These are phyloP conservation scores for Anthracocystis panici-leucophaei DNA, from an alignment of 1,284 basidiomycete genomes.

Conservation along the genomic window DNA sequence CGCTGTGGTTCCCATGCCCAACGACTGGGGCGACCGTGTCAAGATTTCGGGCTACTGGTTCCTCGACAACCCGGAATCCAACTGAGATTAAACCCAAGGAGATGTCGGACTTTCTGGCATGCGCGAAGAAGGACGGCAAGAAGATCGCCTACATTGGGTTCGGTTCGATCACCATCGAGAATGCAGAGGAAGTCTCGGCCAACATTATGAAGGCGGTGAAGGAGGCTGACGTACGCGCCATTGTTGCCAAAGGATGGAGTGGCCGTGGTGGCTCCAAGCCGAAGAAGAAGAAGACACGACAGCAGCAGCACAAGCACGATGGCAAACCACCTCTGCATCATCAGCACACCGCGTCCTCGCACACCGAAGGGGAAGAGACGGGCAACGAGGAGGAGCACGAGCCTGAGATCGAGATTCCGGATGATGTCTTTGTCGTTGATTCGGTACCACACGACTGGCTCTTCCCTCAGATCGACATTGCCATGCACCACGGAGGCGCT, in stretches of 20 bases:
- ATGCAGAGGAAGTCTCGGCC: slow-evolving; percentile 66
- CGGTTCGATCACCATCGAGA: slow-evolving; percentile 70
- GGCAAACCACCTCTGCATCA: slow-evolving; percentile 5
- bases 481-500: slow-evolving; percentile 77
- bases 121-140: slow-evolving; percentile 75
- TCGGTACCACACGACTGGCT: slow-evolving; percentile 60
- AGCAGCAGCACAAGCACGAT: slow-evolving; percentile 6
- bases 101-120: slow-evolving; percentile 75
- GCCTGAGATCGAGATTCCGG: slow-evolving; percentile 67
- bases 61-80: slow-evolving; percentile 70
- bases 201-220: slow-evolving; percentile 58
- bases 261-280: slow-evolving; percentile 44
- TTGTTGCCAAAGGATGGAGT: slow-evolving; percentile 68
- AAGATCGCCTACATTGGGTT: slow-evolving; percentile 67
- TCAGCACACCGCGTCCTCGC: slow-evolving; percentile 4
- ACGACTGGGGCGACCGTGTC: slow-evolving; percentile 62
- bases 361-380: slow-evolving; percentile 26
- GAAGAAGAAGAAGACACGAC: slow-evolving; percentile 35
- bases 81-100: slow-evolving; percentile 75
- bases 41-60: slow-evolving; percentile 65
- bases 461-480: slow-evolving; percentile 46
- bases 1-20: slow-evolving; percentile 58
- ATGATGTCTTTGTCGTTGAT: slow-evolving; percentile 62
- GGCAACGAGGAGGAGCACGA: slow-evolving; percentile 41
- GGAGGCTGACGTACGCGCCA: slow-evolving; percentile 59